Conservation (phyloP, 768 basidiomycete genomes). For the Postia placenta region DNA sequence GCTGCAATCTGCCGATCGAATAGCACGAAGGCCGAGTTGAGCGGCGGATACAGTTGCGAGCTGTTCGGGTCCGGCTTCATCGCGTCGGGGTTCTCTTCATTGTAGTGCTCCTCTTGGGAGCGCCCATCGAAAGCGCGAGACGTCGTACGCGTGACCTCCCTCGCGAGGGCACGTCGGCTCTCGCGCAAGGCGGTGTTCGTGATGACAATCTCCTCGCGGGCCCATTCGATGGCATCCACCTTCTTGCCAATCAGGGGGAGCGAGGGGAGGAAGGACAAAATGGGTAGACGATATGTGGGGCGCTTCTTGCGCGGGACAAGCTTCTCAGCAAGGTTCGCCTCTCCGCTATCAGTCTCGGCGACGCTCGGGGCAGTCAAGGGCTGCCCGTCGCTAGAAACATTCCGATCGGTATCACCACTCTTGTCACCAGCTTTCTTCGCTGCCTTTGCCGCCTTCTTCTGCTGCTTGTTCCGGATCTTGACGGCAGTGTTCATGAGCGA, state of each 20-base stretch:
- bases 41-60: conserved; percentile 26
- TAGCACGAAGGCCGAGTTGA: conserved; percentile 72
- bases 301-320: conserved; percentile 69
- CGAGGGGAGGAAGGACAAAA: conserved; percentile 41
- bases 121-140: conserved; percentile 3
- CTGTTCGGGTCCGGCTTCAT: conserved; percentile 17
- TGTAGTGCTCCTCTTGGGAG: conserved; percentile 11
- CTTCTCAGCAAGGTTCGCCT: conserved; percentile 21
- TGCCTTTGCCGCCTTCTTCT: conserved; percentile 39
- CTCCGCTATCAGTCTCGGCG: conserved; percentile 24
- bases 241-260: conserved; percentile 74
- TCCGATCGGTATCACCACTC: background rate
- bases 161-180: conserved; percentile 22
- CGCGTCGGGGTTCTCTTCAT: conserved; percentile 20
- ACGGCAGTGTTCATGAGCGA: conserved; percentile 67
- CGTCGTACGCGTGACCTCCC: conserved; percentile 19
- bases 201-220: conserved; percentile 63
- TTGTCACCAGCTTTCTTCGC: conserved; percentile 15
- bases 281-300: conserved; percentile 69
- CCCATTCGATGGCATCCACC: conserved; percentile 93
- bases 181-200: conserved; percentile 18
- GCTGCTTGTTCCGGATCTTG: conserved; percentile 56
- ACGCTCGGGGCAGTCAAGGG: conserved; percentile 20
- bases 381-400: conserved; percentile 12
- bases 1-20: conserved; percentile 93